Conservation (phyloP, 2,329 filamentous ascomycete species). For the Pyrenochaeta sp. region DNA sequence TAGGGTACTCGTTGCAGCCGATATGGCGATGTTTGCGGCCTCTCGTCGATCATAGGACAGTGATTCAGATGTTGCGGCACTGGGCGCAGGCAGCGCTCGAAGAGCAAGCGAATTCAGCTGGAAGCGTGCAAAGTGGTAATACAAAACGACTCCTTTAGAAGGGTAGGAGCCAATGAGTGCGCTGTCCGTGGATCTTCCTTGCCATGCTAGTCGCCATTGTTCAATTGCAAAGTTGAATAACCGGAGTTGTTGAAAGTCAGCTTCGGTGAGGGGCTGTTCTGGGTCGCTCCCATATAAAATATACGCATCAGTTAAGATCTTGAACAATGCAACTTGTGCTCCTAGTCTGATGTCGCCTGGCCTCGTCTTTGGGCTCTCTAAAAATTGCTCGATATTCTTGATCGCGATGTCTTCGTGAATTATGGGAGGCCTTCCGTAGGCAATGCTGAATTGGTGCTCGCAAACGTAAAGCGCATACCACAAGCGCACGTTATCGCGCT, state of each 20-base stretch:
- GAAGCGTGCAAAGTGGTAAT: slow-evolving; percentile 63
- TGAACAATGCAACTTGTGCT: slow-evolving; percentile 42
- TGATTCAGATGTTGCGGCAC: slow-evolving; percentile 55
- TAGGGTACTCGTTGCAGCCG: slow-evolving; percentile 56
- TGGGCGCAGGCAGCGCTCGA: slow-evolving; percentile 51
- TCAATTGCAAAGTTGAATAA: slow-evolving; percentile 55
- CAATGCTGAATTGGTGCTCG: slow-evolving; percentile 52
- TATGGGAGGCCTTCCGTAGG: slow-evolving; percentile 51
- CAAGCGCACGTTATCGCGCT: slow-evolving; percentile 46
- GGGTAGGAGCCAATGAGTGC: slow-evolving; percentile 46
- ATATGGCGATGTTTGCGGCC: slow-evolving; percentile 52
- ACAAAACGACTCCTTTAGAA: slow-evolving; percentile 59
- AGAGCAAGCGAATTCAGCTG: slow-evolving; percentile 60
- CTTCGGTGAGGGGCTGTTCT: slow-evolving; percentile 46
- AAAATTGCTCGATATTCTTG: slow-evolving; percentile 45
- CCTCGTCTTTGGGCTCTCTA: slow-evolving; percentile 36
- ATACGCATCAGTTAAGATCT: slow-evolving; percentile 45
- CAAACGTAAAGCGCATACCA: slow-evolving; percentile 52
- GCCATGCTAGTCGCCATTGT: slow-evolving; percentile 52
- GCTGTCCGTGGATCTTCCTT: slow-evolving; percentile 39
- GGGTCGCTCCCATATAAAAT: slow-evolving; percentile 41
- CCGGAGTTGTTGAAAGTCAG: slow-evolving; percentile 49
- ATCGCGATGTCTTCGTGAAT: slow-evolving; percentile 50
- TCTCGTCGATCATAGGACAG: slow-evolving; percentile 53
- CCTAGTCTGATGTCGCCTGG: slow-evolving; percentile 39